Evolutionary conservation across 768 basidiomycete species (phyloP), one percentile per base, ranked within the genome.

Genomic region (Saitozyma podzolica): DNA sequence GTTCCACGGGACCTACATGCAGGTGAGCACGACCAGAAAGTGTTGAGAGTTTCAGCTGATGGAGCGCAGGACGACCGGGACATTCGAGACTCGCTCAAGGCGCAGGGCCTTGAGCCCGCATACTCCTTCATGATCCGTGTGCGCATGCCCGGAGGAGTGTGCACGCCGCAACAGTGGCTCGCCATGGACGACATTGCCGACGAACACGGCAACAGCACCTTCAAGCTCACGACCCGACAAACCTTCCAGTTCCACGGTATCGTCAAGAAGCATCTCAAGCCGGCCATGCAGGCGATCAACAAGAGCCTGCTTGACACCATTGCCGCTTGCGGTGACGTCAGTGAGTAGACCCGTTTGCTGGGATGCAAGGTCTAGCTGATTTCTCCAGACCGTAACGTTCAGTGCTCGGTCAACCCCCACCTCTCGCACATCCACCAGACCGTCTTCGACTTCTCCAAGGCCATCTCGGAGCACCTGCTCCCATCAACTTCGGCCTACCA

Each of bases 231-330:
- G 52, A 99, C 96, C 41, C 85, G 96, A 65, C 87, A 92, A 79
- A 99, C 96, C 9, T 99, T 98, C 88, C 96, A 99, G 81, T 98
- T 96, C 85, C 96, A 99, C 80, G 96, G 96, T 59, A 91, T 99
- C 70, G 92, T 99, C 83, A 99, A 99, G 84, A 85, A 85, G 66
- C 92, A 99, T 78, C 81, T 99, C 79, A 98, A 98, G 82, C 88
- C 90, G 40, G 90, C 93, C 16, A 97, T 99, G 66, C 94, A 96
- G 82, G 91, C 87, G 58, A 98, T 98, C 79, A 99, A 99, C 81
- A 84, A 87, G 55, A 87, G 84, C 20, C 75, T 97, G 69, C 83
- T 99, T 62, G 96, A 99, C 80, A 97, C 96, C 3, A 86, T 99
- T 63, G 96, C 95, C 54, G 96, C 96, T 20, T 98, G 96, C 76